phyloP scores from a whole-genome alignment of 495 filamentous ascomycete genomes.

The Daldinia grandis region DNA sequence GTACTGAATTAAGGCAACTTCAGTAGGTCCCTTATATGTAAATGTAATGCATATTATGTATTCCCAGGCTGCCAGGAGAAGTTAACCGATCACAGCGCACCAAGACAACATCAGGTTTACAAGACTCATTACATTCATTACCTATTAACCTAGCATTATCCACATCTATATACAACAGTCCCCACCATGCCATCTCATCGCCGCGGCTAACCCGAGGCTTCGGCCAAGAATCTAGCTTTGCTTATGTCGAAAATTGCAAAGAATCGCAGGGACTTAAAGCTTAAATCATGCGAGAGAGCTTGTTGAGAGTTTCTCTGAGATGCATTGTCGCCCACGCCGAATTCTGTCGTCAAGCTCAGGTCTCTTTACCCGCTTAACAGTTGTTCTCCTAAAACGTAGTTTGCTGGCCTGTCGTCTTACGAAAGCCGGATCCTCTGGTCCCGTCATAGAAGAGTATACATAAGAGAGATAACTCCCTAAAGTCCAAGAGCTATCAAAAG shows the following conservation, averaged over 20 bases:
- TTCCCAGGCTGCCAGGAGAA: neutral
- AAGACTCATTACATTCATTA: neutral
- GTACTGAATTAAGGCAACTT: too few species aligned
- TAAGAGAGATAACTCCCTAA: neutral
- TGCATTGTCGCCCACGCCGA: neutral
- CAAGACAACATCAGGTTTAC: neutral
- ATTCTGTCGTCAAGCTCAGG: neutral
- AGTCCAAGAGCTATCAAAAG: neutral
- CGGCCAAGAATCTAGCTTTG: neutral
- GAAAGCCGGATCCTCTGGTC: neutral
- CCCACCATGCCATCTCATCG: neutral
- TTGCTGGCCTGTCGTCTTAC: neutral
- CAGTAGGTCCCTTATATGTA: too few species aligned
- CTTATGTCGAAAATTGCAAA: neutral
- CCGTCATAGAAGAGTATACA: neutral
- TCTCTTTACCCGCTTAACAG: neutral
- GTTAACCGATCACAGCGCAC: neutral
- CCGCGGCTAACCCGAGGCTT: neutral
- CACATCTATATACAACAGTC: neutral
- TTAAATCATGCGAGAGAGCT: neutral
- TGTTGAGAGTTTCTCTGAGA: neutral
- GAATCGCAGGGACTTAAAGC: neutral
- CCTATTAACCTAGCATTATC: neutral
- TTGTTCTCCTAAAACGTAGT: neutral
- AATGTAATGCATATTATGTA: too few species aligned